Percentiles rank a stretch among this genome's conserved stretches.
Evolutionary conservation across 75 land plant genomes (phyloP).

Genomic region (Chamaecyparis obtusa): DNA sequence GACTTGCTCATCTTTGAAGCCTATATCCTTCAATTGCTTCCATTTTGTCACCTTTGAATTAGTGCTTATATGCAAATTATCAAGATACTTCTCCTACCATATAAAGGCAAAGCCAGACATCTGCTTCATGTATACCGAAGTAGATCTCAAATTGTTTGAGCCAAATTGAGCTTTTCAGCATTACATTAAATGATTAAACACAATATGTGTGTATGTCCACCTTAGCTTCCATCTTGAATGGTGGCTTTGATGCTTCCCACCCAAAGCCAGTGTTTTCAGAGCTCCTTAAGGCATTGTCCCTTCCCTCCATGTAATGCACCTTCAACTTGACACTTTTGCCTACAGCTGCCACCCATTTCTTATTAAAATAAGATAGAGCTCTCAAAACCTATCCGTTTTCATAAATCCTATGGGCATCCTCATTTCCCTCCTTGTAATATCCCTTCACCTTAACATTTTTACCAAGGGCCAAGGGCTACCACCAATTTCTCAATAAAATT

Average conservation of each 20-base stretch:
- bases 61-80: not conserved
- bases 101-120: not conserved
- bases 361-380: not conserved
- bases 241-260: not conserved
- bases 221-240: not conserved
- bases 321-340: not conserved
- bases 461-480: not conserved
- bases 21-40: not conserved
- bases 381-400: not conserved
- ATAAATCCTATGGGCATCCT: too few species aligned
- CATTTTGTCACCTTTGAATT: not conserved
- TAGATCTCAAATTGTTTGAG: not conserved
- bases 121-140: not conserved
- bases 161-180: slow-evolving; percentile 1
- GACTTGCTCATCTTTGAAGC: not conserved
- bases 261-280: not conserved
- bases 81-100: not conserved
- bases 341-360: not conserved
- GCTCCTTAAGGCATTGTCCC: too few species aligned
- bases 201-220: not conserved
- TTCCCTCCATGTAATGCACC: not conserved
- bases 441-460: not conserved
- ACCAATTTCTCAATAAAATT: too few species aligned
- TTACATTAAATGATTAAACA: not conserved
- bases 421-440: not conserved